Evolutionary conservation across 2,329 filamentous ascomycete genomes (phyloP).

Genomic region (Penicillium sp.): DNA sequence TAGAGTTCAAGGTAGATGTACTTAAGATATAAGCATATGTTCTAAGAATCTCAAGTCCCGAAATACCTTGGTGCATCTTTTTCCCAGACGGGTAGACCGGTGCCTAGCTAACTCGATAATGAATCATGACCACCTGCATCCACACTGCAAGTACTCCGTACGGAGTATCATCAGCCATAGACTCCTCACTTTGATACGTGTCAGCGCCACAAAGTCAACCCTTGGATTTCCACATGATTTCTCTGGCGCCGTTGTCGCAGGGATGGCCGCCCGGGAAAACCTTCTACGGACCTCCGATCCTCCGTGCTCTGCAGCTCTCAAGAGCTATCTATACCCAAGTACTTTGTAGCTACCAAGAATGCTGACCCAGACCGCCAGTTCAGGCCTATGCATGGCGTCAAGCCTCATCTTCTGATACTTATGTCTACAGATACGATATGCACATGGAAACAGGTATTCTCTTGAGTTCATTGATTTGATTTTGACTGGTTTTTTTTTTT

Average conservation of each 20-base stretch:
- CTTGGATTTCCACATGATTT: slow-evolving; percentile 15
- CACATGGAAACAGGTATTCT: slow-evolving; percentile 5
- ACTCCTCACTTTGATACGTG: slow-evolving; percentile 20
- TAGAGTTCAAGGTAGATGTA: not conserved
- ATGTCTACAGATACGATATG: slow-evolving; percentile 6
- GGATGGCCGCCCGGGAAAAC: slow-evolving; percentile 14
- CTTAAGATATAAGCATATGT: not conserved
- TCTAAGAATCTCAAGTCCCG: not conserved
- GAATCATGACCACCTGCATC: slow-evolving; percentile 2
- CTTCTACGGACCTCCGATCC: slow-evolving; percentile 10
- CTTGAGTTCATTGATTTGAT: slow-evolving; percentile 10
- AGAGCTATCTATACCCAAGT: slow-evolving; percentile 2
- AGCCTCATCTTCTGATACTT: slow-evolving; percentile 9
- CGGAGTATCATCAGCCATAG: not conserved
- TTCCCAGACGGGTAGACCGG: not conserved
- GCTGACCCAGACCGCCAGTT: slow-evolving; percentile 23
- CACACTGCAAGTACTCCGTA: not conserved
- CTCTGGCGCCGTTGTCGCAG: slow-evolving; percentile 13
- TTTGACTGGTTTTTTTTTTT: slow-evolving; percentile 5
- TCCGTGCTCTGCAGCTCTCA: slow-evolving; percentile 2
- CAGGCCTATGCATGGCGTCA: slow-evolving; percentile 17
- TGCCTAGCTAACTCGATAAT: not conserved
- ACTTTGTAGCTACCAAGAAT: not conserved
- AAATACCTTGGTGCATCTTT: not conserved
- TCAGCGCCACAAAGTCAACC: slow-evolving; percentile 26